Conservation (phyloP, 2,329 filamentous ascomycete species). For the Fusarium anthophilum region DNA sequence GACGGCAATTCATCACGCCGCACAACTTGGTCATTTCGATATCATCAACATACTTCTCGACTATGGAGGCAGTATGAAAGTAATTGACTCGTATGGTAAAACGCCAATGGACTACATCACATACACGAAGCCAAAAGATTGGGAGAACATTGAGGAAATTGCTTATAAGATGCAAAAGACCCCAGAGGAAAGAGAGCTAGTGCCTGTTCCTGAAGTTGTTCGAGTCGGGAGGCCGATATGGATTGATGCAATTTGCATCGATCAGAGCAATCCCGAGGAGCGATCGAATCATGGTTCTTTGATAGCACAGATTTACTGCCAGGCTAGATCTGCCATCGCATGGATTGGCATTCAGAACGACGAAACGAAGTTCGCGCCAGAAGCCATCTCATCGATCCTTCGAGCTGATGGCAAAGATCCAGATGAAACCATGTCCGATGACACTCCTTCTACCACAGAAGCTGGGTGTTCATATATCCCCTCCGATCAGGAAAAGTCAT, state of each 20-base stretch:
- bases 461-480: not conserved
- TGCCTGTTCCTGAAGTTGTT: fast-evolving
- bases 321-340: not conserved
- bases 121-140: not conserved
- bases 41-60: not conserved
- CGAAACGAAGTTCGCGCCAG: not conserved
- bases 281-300: not conserved
- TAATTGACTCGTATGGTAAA: not conserved
- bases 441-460: not conserved
- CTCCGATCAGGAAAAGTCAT: fast-evolving
- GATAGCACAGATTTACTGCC: not conserved
- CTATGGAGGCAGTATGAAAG: not conserved
- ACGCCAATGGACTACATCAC: not conserved
- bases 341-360: not conserved
- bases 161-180: not conserved
- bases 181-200: not conserved
- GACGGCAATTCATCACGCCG: constrained; percentile 3
- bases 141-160: not conserved
- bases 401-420: too few species aligned
- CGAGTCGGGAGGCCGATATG: not conserved
- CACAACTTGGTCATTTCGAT: not conserved
- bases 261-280: not conserved
- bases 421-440: not conserved
- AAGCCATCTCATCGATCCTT: not conserved
- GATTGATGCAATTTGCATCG: constrained; percentile 6